Evolutionary conservation across 257 asterid species (phyloP).

Genomic region (Coffea eugenioides): DNA sequence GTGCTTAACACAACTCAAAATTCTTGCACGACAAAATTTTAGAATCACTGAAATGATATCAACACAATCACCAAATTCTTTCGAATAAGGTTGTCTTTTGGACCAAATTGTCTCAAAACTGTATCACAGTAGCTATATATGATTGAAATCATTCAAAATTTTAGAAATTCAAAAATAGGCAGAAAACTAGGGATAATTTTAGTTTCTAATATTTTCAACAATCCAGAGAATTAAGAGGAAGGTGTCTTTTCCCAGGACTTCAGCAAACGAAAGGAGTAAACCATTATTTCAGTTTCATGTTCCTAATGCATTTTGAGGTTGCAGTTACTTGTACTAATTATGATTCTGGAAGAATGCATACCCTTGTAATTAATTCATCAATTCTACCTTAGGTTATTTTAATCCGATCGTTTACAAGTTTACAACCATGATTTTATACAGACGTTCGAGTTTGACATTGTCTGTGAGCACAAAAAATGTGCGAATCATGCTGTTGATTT

Average conservation of each 20-base stretch:
- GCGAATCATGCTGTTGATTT: neutral
- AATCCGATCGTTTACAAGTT: neutral
- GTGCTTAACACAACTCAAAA: no score
- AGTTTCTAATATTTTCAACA: neutral
- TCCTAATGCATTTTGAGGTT: neutral
- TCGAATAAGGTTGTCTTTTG: neutral
- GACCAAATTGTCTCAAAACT: no score
- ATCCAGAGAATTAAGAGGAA: neutral
- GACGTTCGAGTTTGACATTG: neutral
- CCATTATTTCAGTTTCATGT: neutral
- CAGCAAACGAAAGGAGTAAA: neutral
- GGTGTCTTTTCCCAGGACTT: neutral
- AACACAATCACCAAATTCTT: no score
- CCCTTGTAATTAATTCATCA: neutral
- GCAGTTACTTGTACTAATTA: neutral
- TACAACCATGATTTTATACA: neutral
- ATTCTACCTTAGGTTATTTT: neutral
- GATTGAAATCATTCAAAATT: no score
- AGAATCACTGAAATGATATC: no score
- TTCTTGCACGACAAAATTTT: neutral
- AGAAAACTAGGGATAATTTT: no score
- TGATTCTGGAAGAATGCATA: neutral
- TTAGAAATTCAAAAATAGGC: no score
- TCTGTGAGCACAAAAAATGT: neutral
- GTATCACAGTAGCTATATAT: no score